Conservation (phyloP, 2,329 filamentous ascomycete genomes). For the Coniochaeta hoffmannii region DNA sequence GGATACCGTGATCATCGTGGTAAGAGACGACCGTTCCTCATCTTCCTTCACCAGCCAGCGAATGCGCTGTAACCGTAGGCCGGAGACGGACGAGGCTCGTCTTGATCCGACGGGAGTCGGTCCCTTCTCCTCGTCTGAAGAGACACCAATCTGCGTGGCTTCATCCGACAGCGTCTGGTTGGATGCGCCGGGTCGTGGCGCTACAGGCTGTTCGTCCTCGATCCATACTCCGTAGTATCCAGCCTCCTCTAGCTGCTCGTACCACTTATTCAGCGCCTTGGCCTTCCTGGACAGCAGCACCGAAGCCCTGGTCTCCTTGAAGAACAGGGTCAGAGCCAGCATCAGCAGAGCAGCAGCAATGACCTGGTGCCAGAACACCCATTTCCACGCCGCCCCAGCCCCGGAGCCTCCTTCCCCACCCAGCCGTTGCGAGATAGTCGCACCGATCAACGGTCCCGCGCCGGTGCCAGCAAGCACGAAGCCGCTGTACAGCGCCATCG, state of each 20-base stretch:
- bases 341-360: conserved; percentile 61
- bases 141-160: not conserved
- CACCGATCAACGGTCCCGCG: conserved; percentile 64
- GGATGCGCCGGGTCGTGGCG: no score
- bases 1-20: conserved; percentile 65
- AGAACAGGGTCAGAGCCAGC: conserved; percentile 57
- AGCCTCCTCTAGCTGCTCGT: conserved; percentile 60
- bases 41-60: conserved; percentile 77
- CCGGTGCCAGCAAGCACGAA: conserved; percentile 73
- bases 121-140: conserved; percentile 13
- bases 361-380: conserved; percentile 83
- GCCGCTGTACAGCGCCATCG: conserved; percentile 86
- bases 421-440: conserved; percentile 59
- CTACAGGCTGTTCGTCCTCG: conserved; percentile 4
- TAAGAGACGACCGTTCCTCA: conserved; percentile 63
- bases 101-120: not conserved
- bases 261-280: conserved; percentile 66
- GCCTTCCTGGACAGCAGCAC: conserved; percentile 76
- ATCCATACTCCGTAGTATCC: conserved; percentile 48
- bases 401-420: conserved; percentile 19
- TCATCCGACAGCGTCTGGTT: not conserved
- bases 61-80: conserved; percentile 42
- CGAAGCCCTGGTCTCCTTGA: conserved; percentile 75
- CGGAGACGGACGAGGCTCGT: not conserved
- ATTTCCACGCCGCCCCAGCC: conserved; percentile 57